phyloP scores from a whole-genome alignment of 1,139 yeast species.

The Sugiyamaella pinicola region DNA sequence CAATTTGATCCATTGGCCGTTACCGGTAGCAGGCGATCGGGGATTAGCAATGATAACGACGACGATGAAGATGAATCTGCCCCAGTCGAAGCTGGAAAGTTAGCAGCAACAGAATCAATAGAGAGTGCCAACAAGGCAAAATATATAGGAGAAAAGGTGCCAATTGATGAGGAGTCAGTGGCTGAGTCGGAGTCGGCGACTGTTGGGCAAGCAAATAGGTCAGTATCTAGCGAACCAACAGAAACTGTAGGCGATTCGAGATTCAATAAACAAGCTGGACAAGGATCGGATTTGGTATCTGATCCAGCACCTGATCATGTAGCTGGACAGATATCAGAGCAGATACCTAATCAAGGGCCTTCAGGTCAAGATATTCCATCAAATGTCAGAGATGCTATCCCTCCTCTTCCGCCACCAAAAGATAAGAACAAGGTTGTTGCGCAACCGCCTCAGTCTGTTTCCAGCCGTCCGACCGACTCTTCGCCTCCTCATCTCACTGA shows the following conservation, averaged over 20 bases:
- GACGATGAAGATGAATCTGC: slow-evolving; percentile 3
- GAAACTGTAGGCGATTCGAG: too few relatives aligned
- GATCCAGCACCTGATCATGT: too few relatives aligned
- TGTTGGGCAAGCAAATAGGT: too few relatives aligned
- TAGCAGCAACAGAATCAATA: not conserved
- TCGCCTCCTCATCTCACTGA: not conserved
- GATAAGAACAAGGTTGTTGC: not conserved
- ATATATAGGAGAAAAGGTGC: too few relatives aligned
- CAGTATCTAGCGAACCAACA: too few relatives aligned
- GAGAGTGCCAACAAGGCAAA: not conserved
- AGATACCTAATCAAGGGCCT: too few relatives aligned
- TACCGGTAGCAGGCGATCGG: slow-evolving; percentile 11
- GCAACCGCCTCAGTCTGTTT: not conserved
- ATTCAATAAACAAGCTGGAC: too few relatives aligned
- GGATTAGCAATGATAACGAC: not conserved
- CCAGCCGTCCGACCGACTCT: not conserved
- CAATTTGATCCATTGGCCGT: slow-evolving; percentile 40
- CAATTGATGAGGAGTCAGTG: too few relatives aligned
- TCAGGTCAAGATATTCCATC: not conserved
- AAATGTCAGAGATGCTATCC: not conserved
- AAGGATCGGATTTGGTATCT: too few relatives aligned
- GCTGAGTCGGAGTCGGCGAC: too few relatives aligned
- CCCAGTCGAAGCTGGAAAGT: not conserved
- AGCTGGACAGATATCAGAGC: too few relatives aligned
- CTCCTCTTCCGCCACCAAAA: not conserved